phyloP scores from a whole-genome alignment of 2,329 filamentous ascomycete genomes.

The Dactylonectria macrodidyma region DNA sequence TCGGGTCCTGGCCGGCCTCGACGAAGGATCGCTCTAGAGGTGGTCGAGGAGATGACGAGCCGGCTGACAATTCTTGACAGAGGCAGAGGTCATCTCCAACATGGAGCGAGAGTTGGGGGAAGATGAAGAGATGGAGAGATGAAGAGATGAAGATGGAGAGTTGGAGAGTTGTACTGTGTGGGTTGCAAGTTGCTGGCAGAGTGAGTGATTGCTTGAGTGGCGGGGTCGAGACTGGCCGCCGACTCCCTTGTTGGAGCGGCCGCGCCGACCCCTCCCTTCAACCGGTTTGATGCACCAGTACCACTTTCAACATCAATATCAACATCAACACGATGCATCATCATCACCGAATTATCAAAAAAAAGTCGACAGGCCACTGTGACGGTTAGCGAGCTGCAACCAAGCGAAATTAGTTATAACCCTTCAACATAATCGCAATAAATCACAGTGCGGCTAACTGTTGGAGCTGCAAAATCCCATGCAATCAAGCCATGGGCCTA shows the following conservation, averaged over 20 bases:
- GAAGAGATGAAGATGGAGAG: constrained; percentile 11
- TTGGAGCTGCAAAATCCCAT: neutral
- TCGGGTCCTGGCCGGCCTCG: constrained; percentile 46
- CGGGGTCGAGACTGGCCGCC: constrained; percentile 43
- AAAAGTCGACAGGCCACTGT: constrained; percentile 21
- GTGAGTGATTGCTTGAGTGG: constrained; percentile 32
- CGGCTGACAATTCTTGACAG: constrained; percentile 41
- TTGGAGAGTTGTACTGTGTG: constrained; percentile 13
- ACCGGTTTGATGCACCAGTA: constrained; percentile 23
- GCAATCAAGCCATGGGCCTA: constrained; percentile 18
- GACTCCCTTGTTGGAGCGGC: constrained; percentile 29
- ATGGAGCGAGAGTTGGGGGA: constrained; percentile 19
- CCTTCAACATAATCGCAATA: neutral
- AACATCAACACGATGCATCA: neutral
- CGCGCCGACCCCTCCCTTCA: constrained; percentile 44
- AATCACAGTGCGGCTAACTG: neutral
- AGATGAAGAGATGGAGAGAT: constrained; percentile 10
- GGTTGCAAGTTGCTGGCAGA: constrained; percentile 29
- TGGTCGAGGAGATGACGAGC: constrained; percentile 34
- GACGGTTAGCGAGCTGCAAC: neutral
- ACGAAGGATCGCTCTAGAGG: constrained; percentile 30
- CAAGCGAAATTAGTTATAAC: neutral
- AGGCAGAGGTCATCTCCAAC: constrained; percentile 44
- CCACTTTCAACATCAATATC: constrained; percentile 36
- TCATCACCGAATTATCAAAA: too few relatives aligned